Evolutionary conservation across 805 yeast genomes (phyloP).

Genomic region (Saccharomycopsis microspora): DNA sequence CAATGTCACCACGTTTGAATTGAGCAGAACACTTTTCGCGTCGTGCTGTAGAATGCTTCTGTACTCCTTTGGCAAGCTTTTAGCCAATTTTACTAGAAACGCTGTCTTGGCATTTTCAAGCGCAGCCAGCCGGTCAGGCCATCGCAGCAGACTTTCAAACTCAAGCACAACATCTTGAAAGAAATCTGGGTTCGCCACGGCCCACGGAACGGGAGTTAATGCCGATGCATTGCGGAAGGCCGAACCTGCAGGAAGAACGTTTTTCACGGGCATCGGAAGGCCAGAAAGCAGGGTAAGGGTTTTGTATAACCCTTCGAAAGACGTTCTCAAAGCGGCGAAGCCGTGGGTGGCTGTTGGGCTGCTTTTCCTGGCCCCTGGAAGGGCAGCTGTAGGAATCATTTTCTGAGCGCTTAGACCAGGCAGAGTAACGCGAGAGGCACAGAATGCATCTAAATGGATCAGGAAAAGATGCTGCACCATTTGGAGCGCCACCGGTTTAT

Average conservation of each 20-base stretch:
- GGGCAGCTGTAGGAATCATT: constrained; percentile 46
- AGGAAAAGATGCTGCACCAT: constrained; percentile 55
- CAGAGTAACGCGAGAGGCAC: constrained; percentile 26
- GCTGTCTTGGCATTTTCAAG: constrained; percentile 88
- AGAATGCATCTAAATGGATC: constrained; percentile 44
- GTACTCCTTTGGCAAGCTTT: constrained; percentile 36
- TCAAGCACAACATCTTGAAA: constrained; percentile 74
- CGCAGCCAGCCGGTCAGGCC: constrained; percentile 91
- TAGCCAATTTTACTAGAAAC: constrained; percentile 35
- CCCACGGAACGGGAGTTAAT: constrained; percentile 74
- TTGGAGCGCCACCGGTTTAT: constrained; percentile 51
- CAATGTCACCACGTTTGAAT: constrained; percentile 43
- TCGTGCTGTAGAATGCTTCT: constrained; percentile 55
- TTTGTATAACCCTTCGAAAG: constrained; percentile 52
- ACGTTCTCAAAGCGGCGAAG: constrained; percentile 31
- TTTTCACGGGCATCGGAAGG: constrained; percentile 61
- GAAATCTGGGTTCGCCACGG: constrained; percentile 62
- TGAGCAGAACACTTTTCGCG: constrained; percentile 49
- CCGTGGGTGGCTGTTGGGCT: constrained; percentile 32
- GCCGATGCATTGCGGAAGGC: constrained; percentile 67
- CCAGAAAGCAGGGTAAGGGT: constrained; percentile 35
- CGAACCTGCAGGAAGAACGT: constrained; percentile 65
- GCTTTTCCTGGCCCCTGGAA: constrained; percentile 45
- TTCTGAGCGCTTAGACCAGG: constrained; percentile 36
- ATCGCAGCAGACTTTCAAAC: constrained; percentile 79